Percentiles rank a stretch among this genome's conserved stretches.
phyloP scores from a whole-genome alignment of 2,329 filamentous ascomycete species.

The Hortaea werneckii region DNA sequence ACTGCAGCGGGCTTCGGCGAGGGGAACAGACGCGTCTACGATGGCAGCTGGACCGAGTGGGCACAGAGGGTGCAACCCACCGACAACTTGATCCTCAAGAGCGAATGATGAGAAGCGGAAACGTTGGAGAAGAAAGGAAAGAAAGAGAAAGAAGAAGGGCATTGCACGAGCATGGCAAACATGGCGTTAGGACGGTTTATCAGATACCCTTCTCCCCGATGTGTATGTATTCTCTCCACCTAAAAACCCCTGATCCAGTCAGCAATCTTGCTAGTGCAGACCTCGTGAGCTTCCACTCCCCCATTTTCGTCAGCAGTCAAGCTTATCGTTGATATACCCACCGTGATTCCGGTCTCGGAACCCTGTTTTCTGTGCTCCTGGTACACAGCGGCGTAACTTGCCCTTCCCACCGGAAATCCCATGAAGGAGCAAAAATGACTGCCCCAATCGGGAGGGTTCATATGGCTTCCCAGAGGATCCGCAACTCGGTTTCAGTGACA shows the following conservation, averaged over 20 bases:
- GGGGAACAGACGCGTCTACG: conserved; percentile 64
- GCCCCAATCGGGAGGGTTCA: no score
- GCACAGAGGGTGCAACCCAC: conserved; percentile 25
- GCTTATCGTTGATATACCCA: no score
- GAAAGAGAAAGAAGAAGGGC: background rate
- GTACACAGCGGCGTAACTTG: no score
- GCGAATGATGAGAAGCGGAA: background rate
- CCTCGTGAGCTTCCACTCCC: no score
- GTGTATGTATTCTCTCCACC: background rate
- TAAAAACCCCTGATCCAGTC: background rate
- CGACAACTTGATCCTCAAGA: conserved; percentile 27
- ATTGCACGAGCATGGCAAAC: background rate
- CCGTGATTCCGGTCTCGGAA: no score
- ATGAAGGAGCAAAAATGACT: no score
- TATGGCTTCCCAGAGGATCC: no score
- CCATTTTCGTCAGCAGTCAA: no score
- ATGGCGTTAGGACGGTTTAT: background rate
- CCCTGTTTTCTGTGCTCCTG: no score
- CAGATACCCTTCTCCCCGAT: background rate
- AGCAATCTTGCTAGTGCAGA: background rate
- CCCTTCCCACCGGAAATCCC: no score
- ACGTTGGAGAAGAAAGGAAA: background rate
- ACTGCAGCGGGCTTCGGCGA: conserved; percentile 66
- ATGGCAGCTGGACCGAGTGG: conserved; percentile 80
- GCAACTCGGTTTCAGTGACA: no score